Evolutionary conservation across 2,329 filamentous ascomycete genomes (phyloP).

Genomic region (Fusarium odoratissimum): DNA sequence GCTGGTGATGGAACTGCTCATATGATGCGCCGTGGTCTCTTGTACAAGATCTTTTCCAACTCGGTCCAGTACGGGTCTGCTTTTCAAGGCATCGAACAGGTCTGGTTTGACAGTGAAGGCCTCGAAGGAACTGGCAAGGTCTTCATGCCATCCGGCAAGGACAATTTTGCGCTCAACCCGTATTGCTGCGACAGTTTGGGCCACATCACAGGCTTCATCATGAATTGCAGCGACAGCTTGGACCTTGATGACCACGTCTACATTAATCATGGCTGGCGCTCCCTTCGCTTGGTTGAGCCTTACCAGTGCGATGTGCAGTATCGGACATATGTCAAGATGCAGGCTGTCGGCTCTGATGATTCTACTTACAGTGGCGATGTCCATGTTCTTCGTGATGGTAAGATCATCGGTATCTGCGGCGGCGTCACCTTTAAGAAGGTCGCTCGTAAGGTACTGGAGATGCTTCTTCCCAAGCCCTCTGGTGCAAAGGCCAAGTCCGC

Average conservation of each 20-base stretch:
- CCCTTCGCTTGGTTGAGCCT: conserved; percentile 57
- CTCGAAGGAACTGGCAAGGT: conserved; percentile 55
- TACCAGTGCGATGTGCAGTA: conserved; percentile 56
- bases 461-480: not conserved
- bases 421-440: not conserved
- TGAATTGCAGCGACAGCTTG: conserved; percentile 64
- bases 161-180: conserved; percentile 64
- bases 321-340: conserved; percentile 69
- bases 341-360: conserved; percentile 54
- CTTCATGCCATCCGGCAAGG: conserved; percentile 60
- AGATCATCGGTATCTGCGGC: not conserved
- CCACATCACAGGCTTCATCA: conserved; percentile 70
- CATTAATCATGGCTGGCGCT: conserved; percentile 71
- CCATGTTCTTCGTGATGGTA: not conserved
- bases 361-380: not conserved
- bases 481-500: accelerated
- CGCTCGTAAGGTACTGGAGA: not conserved
- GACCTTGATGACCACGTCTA: conserved; percentile 66
- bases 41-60: conserved; percentile 73
- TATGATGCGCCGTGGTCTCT: conserved; percentile 36
- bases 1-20: not conserved
- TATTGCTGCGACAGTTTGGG: conserved; percentile 70
- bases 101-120: conserved; percentile 57
- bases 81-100: conserved; percentile 69
- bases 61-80: conserved; percentile 67